Conservation (phyloP, 1,284 basidiomycete species). For the Irpex sp. region DNA sequence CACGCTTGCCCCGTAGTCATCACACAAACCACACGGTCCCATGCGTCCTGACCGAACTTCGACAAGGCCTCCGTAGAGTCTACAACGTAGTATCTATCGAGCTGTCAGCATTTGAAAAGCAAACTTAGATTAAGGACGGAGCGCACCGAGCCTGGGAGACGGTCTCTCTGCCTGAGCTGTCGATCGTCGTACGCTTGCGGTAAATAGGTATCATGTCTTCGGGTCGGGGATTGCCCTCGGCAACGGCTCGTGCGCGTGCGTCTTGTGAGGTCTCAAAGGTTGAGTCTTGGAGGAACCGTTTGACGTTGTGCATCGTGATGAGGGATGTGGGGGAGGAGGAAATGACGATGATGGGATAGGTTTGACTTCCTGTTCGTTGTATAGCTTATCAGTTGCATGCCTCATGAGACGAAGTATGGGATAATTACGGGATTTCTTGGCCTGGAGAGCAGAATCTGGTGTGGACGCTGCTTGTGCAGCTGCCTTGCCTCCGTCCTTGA, state of each 20-base stretch:
- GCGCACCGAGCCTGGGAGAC: constrained; percentile 37
- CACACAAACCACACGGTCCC: constrained; percentile 95
- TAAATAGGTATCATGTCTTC: constrained; percentile 85
- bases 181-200: constrained; percentile 65
- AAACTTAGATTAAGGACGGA: constrained; percentile 3
- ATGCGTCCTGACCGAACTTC: constrained; percentile 88
- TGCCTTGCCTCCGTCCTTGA: constrained; percentile 56
- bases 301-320: constrained; percentile 97
- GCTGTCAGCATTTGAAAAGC: neutral
- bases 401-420: constrained; percentile 23
- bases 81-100: constrained; percentile 70
- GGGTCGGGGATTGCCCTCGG: constrained; percentile 69
- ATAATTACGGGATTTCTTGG: constrained; percentile 53
- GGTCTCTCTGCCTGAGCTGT: constrained; percentile 42
- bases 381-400: neutral
- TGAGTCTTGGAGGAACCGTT: constrained; percentile 87
- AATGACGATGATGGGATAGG: constrained; percentile 91
- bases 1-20: constrained; percentile 97
- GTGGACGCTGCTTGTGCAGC: constrained; percentile 34
- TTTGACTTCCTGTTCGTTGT: neutral
- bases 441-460: constrained; percentile 47
- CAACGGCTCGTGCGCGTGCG: constrained; percentile 59
- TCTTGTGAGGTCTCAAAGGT: constrained; percentile 78
- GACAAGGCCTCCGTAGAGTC: constrained; percentile 89
- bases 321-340: constrained; percentile 93